Conservation (phyloP, 441 rosid genomes). For the Aleurites moluccanus region DNA sequence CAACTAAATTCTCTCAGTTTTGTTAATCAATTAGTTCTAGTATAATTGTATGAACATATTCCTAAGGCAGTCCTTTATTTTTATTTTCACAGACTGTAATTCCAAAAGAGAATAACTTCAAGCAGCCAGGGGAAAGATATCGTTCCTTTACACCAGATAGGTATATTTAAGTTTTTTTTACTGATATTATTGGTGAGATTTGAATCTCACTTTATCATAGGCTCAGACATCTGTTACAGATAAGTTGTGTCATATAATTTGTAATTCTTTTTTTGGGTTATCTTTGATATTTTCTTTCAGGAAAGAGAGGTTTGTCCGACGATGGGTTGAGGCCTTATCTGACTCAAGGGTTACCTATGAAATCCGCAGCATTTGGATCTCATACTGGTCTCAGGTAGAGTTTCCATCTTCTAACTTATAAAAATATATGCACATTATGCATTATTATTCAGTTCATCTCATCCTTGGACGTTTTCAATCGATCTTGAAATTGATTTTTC, state of each 20-base stretch:
- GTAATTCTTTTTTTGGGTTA: background rate
- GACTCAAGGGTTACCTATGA: constrained; percentile 83
- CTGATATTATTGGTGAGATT: too few relatives aligned
- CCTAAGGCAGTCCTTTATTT: background rate
- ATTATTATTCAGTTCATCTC: too few relatives aligned
- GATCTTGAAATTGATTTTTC: too few relatives aligned
- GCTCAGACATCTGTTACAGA: too few relatives aligned
- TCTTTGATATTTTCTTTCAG: constrained; percentile 33
- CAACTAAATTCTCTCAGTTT: background rate
- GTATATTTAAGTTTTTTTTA: too few relatives aligned
- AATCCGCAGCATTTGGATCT: constrained; percentile 79
- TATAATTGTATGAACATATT: background rate
- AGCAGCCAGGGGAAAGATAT: constrained; percentile 89
- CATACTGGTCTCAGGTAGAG: constrained; percentile 82
- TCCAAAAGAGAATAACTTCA: constrained; percentile 88
- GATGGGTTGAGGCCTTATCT: constrained; percentile 71
- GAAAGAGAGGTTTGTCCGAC: constrained; percentile 75
- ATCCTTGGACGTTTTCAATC: background rate
- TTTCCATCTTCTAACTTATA: background rate
- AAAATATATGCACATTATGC: too few relatives aligned
- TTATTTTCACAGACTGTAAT: constrained; percentile 51
- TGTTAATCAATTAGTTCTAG: too few relatives aligned
- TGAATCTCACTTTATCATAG: too few relatives aligned
- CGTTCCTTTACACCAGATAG: constrained; percentile 75
- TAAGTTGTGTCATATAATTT: background rate